These are phyloP conservation scores for Pichia sp. DNA, from an alignment of 1,139 yeast species.

Conservation along the genomic window DNA sequence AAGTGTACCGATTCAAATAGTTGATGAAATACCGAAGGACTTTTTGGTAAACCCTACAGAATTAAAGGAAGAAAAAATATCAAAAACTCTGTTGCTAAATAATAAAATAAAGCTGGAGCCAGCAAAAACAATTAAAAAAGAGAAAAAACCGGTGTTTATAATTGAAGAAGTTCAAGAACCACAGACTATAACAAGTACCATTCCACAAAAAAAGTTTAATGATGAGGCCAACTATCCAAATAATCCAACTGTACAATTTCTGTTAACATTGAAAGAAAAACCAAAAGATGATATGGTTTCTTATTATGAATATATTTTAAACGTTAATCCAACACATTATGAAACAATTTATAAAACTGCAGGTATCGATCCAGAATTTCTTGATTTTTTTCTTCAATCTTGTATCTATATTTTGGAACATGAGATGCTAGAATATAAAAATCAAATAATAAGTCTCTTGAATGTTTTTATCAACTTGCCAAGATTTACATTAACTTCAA, in stretches of 20 bases:
- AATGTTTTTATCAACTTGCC: conserved; percentile 20
- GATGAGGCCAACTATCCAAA: conserved; percentile 18
- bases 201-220: background rate
- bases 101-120: background rate
- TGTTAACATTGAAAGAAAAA: conserved; percentile 24
- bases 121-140: background rate
- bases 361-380: conserved; percentile 54
- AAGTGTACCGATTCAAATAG: conserved; percentile 37
- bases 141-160: background rate
- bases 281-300: conserved; percentile 18
- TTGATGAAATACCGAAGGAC: conserved; percentile 41
- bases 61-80: background rate
- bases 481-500: conserved; percentile 22
- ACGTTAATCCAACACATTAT: conserved; percentile 30
- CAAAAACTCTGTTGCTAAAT: background rate
- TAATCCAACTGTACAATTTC: conserved; percentile 32
- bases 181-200: background rate
- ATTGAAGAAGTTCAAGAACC: conserved; percentile 9
- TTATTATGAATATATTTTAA: conserved; percentile 36
- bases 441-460: conserved; percentile 13
- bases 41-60: conserved; percentile 21
- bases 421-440: background rate
- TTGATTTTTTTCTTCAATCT: conserved; percentile 48
- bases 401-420: conserved; percentile 23
- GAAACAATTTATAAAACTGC: conserved; percentile 35